A percentile compares a stretch with the other conserved stretches of the same genome.
Conservation (phyloP, 2,329 filamentous ascomycete genomes). For the Apiospora hydei region DNA sequence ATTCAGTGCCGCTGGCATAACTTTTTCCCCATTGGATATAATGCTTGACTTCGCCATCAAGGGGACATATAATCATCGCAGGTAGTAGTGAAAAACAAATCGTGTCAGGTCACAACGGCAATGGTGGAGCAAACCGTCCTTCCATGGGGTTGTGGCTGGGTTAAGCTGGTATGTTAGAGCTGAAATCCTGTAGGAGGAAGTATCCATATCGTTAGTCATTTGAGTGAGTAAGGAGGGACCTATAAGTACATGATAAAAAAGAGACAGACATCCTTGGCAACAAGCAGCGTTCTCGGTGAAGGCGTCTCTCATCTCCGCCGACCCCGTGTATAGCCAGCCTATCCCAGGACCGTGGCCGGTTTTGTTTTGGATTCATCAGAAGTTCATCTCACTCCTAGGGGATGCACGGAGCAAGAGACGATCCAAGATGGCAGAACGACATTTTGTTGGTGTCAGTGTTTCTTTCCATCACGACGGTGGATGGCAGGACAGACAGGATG, state of each 20-base stretch:
- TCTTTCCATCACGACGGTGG: background rate
- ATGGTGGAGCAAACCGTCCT: background rate
- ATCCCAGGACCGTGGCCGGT: background rate
- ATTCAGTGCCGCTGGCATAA: no score
- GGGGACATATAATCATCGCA: background rate
- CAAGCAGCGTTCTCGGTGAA: background rate
- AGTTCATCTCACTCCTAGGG: background rate
- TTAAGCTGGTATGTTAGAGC: background rate
- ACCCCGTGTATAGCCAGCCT: conserved; percentile 5
- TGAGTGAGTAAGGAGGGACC: background rate
- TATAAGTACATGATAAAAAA: background rate
- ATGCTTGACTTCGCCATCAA: no score
- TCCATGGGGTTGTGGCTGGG: background rate
- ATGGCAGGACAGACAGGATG: no score
- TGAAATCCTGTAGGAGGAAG: background rate
- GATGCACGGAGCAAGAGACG: conserved; percentile 2
- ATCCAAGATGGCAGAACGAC: background rate
- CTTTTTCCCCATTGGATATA: no score
- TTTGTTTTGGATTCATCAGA: background rate
- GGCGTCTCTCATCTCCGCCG: conserved; percentile 6
- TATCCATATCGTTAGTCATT: background rate
- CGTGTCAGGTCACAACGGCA: background rate
- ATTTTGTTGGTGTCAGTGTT: conserved; percentile 9
- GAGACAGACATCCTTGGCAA: background rate
- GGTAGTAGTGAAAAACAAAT: background rate